phyloP scores from a whole-genome alignment of 1,284 basidiomycete species.

The Volvariella surrecta region DNA sequence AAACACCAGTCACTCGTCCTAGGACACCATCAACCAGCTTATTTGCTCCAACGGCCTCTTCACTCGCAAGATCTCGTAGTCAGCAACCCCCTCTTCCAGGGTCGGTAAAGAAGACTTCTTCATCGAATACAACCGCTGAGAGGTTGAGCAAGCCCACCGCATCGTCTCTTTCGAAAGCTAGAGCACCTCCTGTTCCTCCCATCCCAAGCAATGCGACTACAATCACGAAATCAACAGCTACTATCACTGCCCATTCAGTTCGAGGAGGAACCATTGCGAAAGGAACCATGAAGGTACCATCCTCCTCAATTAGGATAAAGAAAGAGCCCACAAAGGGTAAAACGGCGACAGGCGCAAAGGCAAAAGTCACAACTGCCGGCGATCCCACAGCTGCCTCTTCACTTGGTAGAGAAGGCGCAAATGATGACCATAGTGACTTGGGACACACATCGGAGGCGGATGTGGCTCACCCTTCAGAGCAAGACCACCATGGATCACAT shows the following conservation, averaged over 20 bases:
- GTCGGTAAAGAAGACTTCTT: slow-evolving; percentile 41
- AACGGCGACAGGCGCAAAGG: slow-evolving; percentile 9
- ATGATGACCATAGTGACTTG: too few species aligned
- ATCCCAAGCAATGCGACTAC: slow-evolving; percentile 12
- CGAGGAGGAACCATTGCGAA: slow-evolving; percentile 7
- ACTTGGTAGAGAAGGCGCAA: slow-evolving; percentile 11
- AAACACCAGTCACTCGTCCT: slow-evolving; percentile 29
- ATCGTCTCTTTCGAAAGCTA: slow-evolving; percentile 50
- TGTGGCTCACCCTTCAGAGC: not conserved
- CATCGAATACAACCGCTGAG: slow-evolving; percentile 42
- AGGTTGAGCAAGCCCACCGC: slow-evolving; percentile 71
- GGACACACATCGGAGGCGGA: too few species aligned
- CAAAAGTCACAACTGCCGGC: slow-evolving; percentile 13
- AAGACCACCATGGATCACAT: too few species aligned
- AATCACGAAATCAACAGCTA: slow-evolving; percentile 10
- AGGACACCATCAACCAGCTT: slow-evolving; percentile 56
- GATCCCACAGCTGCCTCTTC: slow-evolving; percentile 12
- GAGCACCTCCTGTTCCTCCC: slow-evolving; percentile 14
- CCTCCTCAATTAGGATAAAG: slow-evolving; percentile 16
- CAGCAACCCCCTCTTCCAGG: slow-evolving; percentile 31
- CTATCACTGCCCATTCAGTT: slow-evolving; percentile 6
- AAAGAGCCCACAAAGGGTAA: slow-evolving; percentile 6
- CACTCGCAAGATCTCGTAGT: slow-evolving; percentile 56
- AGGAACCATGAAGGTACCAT: slow-evolving; percentile 19
- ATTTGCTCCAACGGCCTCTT: slow-evolving; percentile 72